Base-by-base conservation (phyloP, 2,329 filamentous ascomycete genomes). In the Penicillium sp. region DNA sequence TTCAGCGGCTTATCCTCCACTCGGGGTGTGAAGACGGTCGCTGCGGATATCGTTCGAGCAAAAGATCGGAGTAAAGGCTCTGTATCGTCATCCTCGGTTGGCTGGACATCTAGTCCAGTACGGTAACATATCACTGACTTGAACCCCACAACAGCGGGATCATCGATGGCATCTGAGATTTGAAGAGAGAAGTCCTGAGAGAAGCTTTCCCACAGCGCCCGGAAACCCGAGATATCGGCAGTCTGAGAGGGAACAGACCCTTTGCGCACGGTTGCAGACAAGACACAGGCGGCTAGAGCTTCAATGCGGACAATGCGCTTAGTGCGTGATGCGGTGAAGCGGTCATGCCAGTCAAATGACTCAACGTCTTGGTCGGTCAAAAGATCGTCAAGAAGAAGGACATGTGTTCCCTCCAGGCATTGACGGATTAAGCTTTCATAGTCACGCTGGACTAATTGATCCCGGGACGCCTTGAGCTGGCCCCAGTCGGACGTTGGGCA, bases 121-220 rank as follows among this genome's bases (percentile, higher is more conserved):
- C 91, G 85, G 73, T 95, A 95, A 77, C 91, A 94, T 59, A 96
- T 86, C 53, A 93, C 87, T 1, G 88, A 91, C 75, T 96, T 95
- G 83, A 96, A 96, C 2, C 86, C 92, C 1, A 87, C 91, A 2
- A 96, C 88, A 19, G 88, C 84, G 0, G 85, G 79, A 70, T 95
- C 88, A 0, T 82, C 78, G 29, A 93, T 81, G 3, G 86, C 84
- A 1, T 81, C 75, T 11, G 78, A 71, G 41, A 95, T 88, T 26
- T 81, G 67, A 3, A 67, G 62, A 11, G 71, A 69, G 45, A 78
- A 79, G 0, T 63, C 57, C 41, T 64, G 29, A 2, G 66, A 73
- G 67, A 69, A 80, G 61, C 47, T 48, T 21, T 56, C 65, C 69
- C 58, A 70, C 58, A 17, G 65, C 58, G 48, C 11, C 23, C 59